Evolutionary conservation across 2,329 filamentous ascomycete genomes (phyloP), one percentile per base, ranked within the genome.

Genomic region (Phoma herbarum): DNA sequence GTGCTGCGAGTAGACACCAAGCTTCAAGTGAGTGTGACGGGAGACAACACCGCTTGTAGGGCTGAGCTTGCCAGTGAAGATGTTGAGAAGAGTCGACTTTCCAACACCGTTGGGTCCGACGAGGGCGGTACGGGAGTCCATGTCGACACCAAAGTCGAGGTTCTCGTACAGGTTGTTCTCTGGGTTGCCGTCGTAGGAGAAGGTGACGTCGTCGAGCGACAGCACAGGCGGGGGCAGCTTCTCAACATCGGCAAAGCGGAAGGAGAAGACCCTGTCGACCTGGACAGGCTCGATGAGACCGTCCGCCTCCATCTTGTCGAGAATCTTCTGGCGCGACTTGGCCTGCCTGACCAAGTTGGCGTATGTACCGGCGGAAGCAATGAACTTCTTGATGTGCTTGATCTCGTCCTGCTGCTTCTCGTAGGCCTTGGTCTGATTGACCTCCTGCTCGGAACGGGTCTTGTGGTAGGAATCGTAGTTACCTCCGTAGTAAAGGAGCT

Each of bases 241-340:
- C 78, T 99, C 95, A 52, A 98, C 95, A 75, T 98, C 93, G 68
- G 95, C 95, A 79, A 99, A 99, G 75, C 94, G 90, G 90, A 99
- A 99, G 58, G 90, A 94, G 83, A 99, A 99, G 75, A 97, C 90
- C 62, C 88, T 87, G 81, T 99, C 95, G 65, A 87, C 81, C 55
- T 85, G 81, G 63, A 99, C 93, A 57, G 92, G 91, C 81, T 99
- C 90, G 77, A 99, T 98, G 81, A 98, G 95, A 69, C 95, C 95
- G 74, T 99, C 95, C 71, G 96, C 95, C 86, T 98, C 94, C 95
- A 99, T 99, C 89, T 99, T 99, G 87, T 99, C 95, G 68, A 98
- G 86, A 80, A 98, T 98, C 92, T 99, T 99, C 82, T 99, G 95
- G 66, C 95, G 89, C 42, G 95, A 98, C 86, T 99, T 99, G 81